Conservation (phyloP, 2,329 filamentous ascomycete genomes). For the Fusarium penzigii region DNA sequence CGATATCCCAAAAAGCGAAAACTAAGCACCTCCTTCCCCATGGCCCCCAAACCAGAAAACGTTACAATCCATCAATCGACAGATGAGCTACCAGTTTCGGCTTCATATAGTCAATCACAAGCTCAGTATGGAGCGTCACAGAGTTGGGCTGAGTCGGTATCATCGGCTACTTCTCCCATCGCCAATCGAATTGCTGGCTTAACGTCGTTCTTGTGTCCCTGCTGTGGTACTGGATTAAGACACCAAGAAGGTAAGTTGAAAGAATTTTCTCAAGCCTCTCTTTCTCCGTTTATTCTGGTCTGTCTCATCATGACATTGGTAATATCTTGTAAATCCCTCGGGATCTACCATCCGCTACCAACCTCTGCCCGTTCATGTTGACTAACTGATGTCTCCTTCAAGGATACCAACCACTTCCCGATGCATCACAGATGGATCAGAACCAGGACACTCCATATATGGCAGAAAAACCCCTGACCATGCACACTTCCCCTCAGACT, state of each 20-base stretch:
- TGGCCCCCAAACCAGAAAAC: slow-evolving; percentile 29
- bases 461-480: slow-evolving; percentile 30
- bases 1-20: slow-evolving; percentile 36
- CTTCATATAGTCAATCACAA: slow-evolving; percentile 22
- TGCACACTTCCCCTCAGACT: slow-evolving; percentile 14
- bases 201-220: slow-evolving; percentile 32
- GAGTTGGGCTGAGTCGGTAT: slow-evolving; percentile 23
- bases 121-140: slow-evolving; percentile 22
- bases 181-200: slow-evolving; percentile 32
- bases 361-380: neutral
- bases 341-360: neutral
- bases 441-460: slow-evolving; percentile 35
- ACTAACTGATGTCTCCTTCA: slow-evolving; percentile 16
- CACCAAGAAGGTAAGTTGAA: slow-evolving; percentile 33
- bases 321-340: too few relatives aligned
- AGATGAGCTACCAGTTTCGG: slow-evolving; percentile 33
- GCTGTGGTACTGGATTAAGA: slow-evolving; percentile 32
- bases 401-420: slow-evolving; percentile 39
- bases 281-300: neutral
- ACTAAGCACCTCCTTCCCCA: slow-evolving; percentile 31
- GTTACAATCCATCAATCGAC: slow-evolving; percentile 29
- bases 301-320: too few relatives aligned
- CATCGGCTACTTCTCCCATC: slow-evolving; percentile 27
- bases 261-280: neutral
- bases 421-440: slow-evolving; percentile 27